Percentiles rank a stretch among this genome's conserved stretches.
Evolutionary conservation across 371 early-diverging fungal species (phyloP).

Genomic region (Basidiobolus heterosporus): DNA sequence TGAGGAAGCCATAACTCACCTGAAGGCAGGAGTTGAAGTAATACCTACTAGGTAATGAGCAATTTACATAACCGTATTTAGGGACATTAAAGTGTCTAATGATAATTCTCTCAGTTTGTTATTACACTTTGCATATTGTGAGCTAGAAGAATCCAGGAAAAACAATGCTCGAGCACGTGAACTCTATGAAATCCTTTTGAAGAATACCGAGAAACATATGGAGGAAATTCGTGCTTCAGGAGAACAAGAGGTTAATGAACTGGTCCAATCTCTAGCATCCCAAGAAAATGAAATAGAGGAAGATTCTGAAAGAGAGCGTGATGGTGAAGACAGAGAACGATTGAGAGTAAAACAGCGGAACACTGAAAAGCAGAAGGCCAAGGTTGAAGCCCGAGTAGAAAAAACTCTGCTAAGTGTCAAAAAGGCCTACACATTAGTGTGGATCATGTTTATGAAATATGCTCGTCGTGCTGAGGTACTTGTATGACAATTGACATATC

Average conservation of each 20-base stretch:
- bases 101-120: conserved; percentile 13
- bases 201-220: conserved; percentile 26
- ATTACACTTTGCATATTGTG: conserved; percentile 70
- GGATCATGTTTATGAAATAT: conserved; percentile 78
- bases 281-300: conserved; percentile 23
- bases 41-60: conserved; percentile 30
- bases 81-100: not conserved
- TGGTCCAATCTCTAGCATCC: conserved; percentile 10
- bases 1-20: conserved; percentile 53
- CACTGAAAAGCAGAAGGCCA: conserved; percentile 39
- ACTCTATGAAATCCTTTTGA: conserved; percentile 52
- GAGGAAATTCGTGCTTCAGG: conserved; percentile 21
- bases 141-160: conserved; percentile 63
- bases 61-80: no score
- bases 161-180: conserved; percentile 44
- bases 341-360: conserved; percentile 44
- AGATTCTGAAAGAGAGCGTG: conserved; percentile 31
- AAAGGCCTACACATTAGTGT: conserved; percentile 45
- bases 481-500: not conserved
- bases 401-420: conserved; percentile 42
- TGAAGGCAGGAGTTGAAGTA: not conserved
- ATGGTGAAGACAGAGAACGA: conserved; percentile 64
- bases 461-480: conserved; percentile 60
- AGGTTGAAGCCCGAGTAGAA: conserved; percentile 37
- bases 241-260: conserved; percentile 1